Evolutionary conservation across 2,329 filamentous ascomycete genomes (phyloP), one percentile per base, ranked within the genome.

Genomic region (Ambrosiella cleistominuta): DNA sequence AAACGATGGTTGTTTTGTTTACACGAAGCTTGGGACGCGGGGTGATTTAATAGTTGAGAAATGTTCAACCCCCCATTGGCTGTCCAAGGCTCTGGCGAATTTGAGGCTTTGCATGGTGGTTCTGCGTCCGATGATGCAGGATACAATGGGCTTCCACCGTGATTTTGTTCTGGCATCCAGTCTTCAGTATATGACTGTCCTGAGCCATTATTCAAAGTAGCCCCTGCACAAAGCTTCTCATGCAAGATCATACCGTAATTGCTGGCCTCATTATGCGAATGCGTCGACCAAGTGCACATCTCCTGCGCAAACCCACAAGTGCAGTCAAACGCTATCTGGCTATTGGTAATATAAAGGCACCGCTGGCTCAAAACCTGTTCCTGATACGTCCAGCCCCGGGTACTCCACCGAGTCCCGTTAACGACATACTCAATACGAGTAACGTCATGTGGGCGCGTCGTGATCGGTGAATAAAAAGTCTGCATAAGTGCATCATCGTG

Each of bases 331-430:
- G 47, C 15, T 3, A 54, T 8, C 15, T 58, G 49, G 8, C 19
- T 42, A 37, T 58, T 50, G 2, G 56, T 58, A 27, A 58, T 53
- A 15, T 52, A 53, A 13, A 58, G 4, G 3, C 50, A 39, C 8
- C 56, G 19, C 13, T 36, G 49, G 4, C 51, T 56, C 38, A 59
- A 39, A 17, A n/a, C 12, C 7, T n/a, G 19, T 49, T 59, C 57
- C 38, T 59, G 57, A n/a, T 56, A 59, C 1, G 52, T 59, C 52
- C 57, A 59, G 13, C 57, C 57, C 12, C 57, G 52, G 3, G 50
- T 49, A 27, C 27, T 50, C 57, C 52, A 59, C 37, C 56, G 69
- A 74, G 0, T 95, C 13, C 17, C 35, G 15, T 42, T 19, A 27
- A 58, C 39, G 17, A 35, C 17, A n/a, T 58, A 45, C 13, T 58